These are phyloP conservation scores for Penicillium roqueforti DNA, from an alignment of 495 filamentous ascomycete genomes.

Conservation along the genomic window DNA sequence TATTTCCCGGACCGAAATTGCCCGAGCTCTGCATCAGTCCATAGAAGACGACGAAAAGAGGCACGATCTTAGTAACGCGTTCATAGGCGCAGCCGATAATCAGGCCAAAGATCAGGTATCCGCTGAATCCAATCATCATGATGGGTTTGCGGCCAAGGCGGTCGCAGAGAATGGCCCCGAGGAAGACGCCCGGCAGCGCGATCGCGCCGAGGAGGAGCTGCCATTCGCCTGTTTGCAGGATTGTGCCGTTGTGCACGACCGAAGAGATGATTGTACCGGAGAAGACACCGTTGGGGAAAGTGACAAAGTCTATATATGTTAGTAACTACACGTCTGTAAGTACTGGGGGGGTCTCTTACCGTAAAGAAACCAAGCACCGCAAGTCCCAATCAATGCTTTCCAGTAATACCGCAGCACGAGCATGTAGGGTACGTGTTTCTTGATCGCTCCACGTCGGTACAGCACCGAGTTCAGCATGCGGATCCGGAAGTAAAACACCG, in stretches of 20 bases:
- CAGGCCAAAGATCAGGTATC: conserved; percentile 50
- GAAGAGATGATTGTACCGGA: conserved; percentile 46
- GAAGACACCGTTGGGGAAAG: conserved; percentile 49
- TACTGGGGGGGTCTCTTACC: conserved; percentile 20
- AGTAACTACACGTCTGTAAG: neutral
- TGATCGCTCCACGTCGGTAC: conserved; percentile 48
- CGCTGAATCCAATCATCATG: conserved; percentile 53
- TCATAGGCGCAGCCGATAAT: conserved; percentile 49
- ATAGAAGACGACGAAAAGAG: conserved; percentile 53
- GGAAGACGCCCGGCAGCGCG: conserved; percentile 46
- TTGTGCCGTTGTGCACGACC: conserved; percentile 35
- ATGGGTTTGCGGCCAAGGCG: conserved; percentile 44
- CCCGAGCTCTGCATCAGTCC: conserved; percentile 49
- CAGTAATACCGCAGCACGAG: conserved; percentile 46
- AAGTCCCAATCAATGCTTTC: conserved; percentile 46
- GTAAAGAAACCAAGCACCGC: conserved; percentile 51
- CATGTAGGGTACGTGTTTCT: conserved; percentile 41
- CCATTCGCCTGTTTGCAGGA: conserved; percentile 44
- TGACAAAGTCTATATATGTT: conserved; percentile 28
- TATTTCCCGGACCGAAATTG: conserved; percentile 51
- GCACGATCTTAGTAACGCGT: conserved; percentile 45
- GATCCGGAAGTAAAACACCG: conserved; percentile 51
- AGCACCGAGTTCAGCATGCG: conserved; percentile 49
- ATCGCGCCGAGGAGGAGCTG: conserved; percentile 46
- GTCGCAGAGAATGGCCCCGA: conserved; percentile 47